Percentiles rank a stretch among this genome's conserved stretches.
These are phyloP conservation scores for Prunus fruticosa DNA, from an alignment of 306 rosid species.

Conservation along the genomic window DNA sequence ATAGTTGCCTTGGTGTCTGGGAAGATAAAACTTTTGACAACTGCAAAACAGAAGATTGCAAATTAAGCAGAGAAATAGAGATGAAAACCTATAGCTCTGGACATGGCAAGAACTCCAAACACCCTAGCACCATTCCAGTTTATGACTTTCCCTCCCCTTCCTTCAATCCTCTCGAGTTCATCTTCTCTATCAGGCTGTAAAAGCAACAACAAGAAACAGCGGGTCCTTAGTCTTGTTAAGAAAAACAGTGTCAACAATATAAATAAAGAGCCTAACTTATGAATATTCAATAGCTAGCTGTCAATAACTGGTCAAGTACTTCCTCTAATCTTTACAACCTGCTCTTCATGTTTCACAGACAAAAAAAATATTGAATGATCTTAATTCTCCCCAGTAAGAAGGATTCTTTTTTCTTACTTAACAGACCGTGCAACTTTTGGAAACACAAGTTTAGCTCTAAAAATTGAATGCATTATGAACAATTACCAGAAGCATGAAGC, in stretches of 20 bases:
- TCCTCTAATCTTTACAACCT: neutral
- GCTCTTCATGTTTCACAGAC: neutral
- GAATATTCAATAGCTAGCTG: neutral
- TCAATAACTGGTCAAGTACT: neutral
- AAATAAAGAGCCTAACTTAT: neutral
- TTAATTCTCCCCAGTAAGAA: neutral
- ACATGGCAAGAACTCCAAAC: slow-evolving; percentile 59
- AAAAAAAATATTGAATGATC: neutral
- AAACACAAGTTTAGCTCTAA: neutral
- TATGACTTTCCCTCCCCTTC: slow-evolving; percentile 80
- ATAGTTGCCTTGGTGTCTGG: neutral
- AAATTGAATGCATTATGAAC: neutral
- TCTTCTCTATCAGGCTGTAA: slow-evolving; percentile 88
- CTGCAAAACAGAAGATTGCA: slow-evolving; percentile 14
- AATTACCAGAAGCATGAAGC: neutral
- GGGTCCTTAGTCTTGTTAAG: slow-evolving; percentile 21
- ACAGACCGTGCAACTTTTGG: neutral
- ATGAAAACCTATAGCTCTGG: slow-evolving; percentile 92
- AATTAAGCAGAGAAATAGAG: slow-evolving; percentile 30
- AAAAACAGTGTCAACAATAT: neutral
- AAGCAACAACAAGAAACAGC: slow-evolving; percentile 31
- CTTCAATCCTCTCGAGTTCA: slow-evolving; percentile 68
- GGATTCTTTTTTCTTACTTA: neutral
- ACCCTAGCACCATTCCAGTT: slow-evolving; percentile 99
- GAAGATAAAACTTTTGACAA: neutral